phyloP scores from a whole-genome alignment of 1,139 yeast genomes.

The Suhomyces maxii region DNA sequence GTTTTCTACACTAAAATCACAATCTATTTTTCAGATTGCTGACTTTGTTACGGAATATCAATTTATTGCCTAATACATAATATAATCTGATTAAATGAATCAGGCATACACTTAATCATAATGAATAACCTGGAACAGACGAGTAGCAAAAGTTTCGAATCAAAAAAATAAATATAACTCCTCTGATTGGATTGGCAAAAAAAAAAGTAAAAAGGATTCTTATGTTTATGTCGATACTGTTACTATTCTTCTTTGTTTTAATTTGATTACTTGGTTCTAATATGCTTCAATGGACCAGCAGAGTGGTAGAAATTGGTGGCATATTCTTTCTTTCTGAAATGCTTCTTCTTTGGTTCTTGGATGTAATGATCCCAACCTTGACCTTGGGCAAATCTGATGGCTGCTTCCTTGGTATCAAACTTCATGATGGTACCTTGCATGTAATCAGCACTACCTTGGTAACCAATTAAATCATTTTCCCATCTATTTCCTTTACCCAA shows the following conservation, averaged over 20 bases:
- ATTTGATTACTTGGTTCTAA: slow-evolving; percentile 65
- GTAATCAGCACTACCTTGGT: slow-evolving; percentile 77
- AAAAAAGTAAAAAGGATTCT: background rate
- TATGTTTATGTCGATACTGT: background rate
- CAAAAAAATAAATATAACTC: too few species aligned
- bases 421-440: slow-evolving; percentile 85
- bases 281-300: slow-evolving; percentile 72
- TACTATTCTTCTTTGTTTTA: background rate
- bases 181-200: too few species aligned
- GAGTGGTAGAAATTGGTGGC: slow-evolving; percentile 71
- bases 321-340: slow-evolving; percentile 74
- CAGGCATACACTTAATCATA: background rate
- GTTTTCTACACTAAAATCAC: too few species aligned
- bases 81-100: background rate
- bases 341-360: slow-evolving; percentile 77
- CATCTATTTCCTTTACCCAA: slow-evolving; percentile 77
- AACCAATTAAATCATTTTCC: slow-evolving; percentile 90
- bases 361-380: slow-evolving; percentile 87
- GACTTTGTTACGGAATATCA: background rate
- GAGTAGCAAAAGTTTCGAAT: too few species aligned
- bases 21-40: too few species aligned
- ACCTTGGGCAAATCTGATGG: slow-evolving; percentile 75
- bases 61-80: background rate
- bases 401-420: slow-evolving; percentile 75
- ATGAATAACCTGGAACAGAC: background rate